These are phyloP conservation scores for Cladorrhinum samala DNA, from an alignment of 495 filamentous ascomycete genomes.

Conservation along the genomic window DNA sequence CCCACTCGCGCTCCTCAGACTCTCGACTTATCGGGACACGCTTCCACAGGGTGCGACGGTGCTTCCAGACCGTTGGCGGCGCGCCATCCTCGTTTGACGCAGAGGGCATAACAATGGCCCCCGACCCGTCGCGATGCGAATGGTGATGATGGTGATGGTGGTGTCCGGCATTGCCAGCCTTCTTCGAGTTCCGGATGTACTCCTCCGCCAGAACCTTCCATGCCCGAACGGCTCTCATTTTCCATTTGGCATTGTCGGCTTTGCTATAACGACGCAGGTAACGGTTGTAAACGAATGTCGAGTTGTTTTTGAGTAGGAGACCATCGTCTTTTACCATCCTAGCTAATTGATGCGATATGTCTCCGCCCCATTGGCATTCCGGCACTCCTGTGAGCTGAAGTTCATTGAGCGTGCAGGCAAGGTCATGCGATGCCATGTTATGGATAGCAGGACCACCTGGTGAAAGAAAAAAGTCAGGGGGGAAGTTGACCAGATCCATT, in stretches of 20 bases:
- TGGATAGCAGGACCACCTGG: conserved; percentile 26
- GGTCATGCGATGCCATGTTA: conserved; percentile 34
- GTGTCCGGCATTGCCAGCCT: neutral
- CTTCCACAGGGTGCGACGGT: conserved; percentile 41
- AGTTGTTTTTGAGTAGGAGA: conserved; percentile 30
- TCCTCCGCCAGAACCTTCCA: conserved; percentile 24
- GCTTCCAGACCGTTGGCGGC: conserved; percentile 30
- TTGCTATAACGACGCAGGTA: conserved; percentile 23
- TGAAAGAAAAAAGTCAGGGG: conserved; percentile 26
- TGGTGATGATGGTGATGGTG: conserved; percentile 8
- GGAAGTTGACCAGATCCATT: conserved; percentile 45
- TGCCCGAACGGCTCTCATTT: conserved; percentile 28
- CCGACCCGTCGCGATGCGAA: conserved; percentile 2
- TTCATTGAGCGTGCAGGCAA: conserved; percentile 40
- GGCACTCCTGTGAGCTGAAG: conserved; percentile 39
- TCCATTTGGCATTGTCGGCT: conserved; percentile 15
- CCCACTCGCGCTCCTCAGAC: conserved; percentile 31
- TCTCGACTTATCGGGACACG: conserved; percentile 29
- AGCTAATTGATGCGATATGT: conserved; percentile 29
- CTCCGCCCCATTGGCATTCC: conserved; percentile 26
- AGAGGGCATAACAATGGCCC: conserved; percentile 15
- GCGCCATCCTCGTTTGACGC: conserved; percentile 35
- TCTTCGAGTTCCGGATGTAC: neutral
- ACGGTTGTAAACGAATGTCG: conserved; percentile 28
- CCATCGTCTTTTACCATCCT: conserved; percentile 42